A percentile compares a stretch with the other conserved stretches of the same genome.
These are phyloP conservation scores for Nakazawaea anatomiae DNA, from an alignment of 805 yeast species.

Conservation along the genomic window DNA sequence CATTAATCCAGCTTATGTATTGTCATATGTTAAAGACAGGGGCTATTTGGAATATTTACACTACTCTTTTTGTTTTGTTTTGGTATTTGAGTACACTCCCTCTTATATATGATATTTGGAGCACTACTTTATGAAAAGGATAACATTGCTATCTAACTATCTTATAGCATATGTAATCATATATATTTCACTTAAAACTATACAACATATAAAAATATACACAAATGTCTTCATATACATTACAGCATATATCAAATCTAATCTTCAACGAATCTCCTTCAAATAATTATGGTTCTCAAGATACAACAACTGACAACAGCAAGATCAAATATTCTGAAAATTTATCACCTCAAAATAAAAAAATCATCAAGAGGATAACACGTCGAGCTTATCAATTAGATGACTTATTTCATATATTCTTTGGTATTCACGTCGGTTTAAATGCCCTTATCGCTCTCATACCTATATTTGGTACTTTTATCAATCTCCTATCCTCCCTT, in stretches of 20 bases:
- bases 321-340: constrained; percentile 25
- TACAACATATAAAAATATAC: too few species aligned
- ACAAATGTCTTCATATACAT: too few species aligned
- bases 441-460: constrained; percentile 29
- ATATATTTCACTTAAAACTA: too few species aligned
- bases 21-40: background rate
- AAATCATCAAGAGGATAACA: constrained; percentile 23
- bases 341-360: constrained; percentile 25
- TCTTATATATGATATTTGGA: too few species aligned
- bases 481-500: constrained; percentile 32
- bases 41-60: background rate
- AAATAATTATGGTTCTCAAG: too few species aligned
- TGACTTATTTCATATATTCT: constrained; percentile 28
- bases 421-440: constrained; percentile 35
- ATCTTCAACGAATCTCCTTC: too few species aligned
- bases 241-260: too few species aligned
- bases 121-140: too few species aligned
- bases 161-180: too few species aligned
- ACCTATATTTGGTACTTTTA: constrained; percentile 31
- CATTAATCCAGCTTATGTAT: background rate
- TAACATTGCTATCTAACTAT: too few species aligned
- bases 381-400: constrained; percentile 35
- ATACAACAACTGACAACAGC: too few species aligned
- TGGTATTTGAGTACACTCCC: background rate
- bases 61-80: background rate